Evolutionary conservation across 768 basidiomycete species (phyloP).

Genomic region (Mycena filopes): DNA sequence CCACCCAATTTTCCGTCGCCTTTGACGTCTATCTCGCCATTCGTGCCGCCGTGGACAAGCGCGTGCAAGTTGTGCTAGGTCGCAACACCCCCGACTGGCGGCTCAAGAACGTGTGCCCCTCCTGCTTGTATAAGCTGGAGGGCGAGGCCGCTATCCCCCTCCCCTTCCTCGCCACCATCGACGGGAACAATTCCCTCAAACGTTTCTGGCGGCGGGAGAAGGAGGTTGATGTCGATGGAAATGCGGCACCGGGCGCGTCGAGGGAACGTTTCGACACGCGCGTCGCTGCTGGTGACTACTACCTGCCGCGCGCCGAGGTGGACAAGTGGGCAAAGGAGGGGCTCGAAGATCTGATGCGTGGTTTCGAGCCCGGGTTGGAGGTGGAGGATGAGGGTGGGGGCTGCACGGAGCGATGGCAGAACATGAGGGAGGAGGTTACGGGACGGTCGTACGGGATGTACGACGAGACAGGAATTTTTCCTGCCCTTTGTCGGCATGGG

Average conservation of each 20-base stretch:
- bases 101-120: slow-evolving; percentile 45
- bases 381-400: slow-evolving; percentile 45
- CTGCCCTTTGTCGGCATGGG: slow-evolving; percentile 37
- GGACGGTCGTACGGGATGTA: not conserved
- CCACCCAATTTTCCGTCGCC: slow-evolving; percentile 38
- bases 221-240: slow-evolving; percentile 36
- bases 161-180: slow-evolving; percentile 37
- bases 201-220: slow-evolving; percentile 40
- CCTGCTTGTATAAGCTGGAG: slow-evolving; percentile 48
- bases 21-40: slow-evolving; percentile 50
- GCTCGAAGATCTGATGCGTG: not conserved
- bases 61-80: slow-evolving; percentile 39
- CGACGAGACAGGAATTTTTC: slow-evolving; percentile 36
- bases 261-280: not conserved
- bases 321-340: slow-evolving; percentile 22
- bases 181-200: slow-evolving; percentile 48
- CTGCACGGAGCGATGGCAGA: slow-evolving; percentile 19
- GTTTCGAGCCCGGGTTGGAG: slow-evolving; percentile 34
- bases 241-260: not conserved
- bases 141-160: slow-evolving; percentile 41
- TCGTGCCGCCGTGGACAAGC: slow-evolving; percentile 26
- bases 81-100: slow-evolving; percentile 44
- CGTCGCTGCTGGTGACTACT: slow-evolving; percentile 1
- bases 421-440: slow-evolving; percentile 36
- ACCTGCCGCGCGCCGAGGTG: not conserved